Evolutionary conservation across 192 early-diverging fungal genomes (phyloP).

Genomic region (Gigaspora rosea): DNA sequence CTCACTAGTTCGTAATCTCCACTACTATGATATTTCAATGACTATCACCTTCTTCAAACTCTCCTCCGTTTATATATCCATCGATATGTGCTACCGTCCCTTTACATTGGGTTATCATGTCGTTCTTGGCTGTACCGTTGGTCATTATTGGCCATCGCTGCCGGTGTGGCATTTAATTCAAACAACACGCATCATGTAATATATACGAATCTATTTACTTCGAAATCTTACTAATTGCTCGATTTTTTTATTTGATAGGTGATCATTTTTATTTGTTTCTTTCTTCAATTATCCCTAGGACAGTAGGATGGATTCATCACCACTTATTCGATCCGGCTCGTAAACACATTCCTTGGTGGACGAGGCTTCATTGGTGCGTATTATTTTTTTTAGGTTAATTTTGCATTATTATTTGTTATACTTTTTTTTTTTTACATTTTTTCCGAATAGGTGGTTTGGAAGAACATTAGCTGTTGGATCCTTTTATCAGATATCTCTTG

Average conservation of each 20-base stretch:
- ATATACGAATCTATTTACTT: background rate
- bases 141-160: background rate
- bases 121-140: background rate
- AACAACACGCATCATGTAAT: slow-evolving; percentile 3
- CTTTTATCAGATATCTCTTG: slow-evolving; percentile 13
- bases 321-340: slow-evolving; percentile 13
- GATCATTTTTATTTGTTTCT: slow-evolving; percentile 1
- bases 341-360: slow-evolving; percentile 31
- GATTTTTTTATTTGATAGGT: slow-evolving; percentile 2
- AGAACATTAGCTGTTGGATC: background rate
- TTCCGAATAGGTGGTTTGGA: slow-evolving; percentile 28
- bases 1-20: too few species aligned
- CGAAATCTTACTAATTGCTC: background rate
- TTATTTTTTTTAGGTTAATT: background rate
- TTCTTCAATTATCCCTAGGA: slow-evolving; percentile 5
- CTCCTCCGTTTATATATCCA: too few species aligned
- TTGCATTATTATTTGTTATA: too few species aligned
- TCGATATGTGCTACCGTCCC: too few species aligned
- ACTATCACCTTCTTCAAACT: too few species aligned
- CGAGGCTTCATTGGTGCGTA: slow-evolving; percentile 31
- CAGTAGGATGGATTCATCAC: slow-evolving; percentile 29
- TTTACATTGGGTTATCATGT: slow-evolving; percentile 19
- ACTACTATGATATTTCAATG: too few species aligned
- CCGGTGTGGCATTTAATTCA: background rate
- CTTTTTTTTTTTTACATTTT: background rate